Percentiles rank a stretch among this genome's conserved stretches.
These are phyloP conservation scores for Aspergillus ostianus DNA, from an alignment of 495 filamentous ascomycete genomes.

Conservation along the genomic window DNA sequence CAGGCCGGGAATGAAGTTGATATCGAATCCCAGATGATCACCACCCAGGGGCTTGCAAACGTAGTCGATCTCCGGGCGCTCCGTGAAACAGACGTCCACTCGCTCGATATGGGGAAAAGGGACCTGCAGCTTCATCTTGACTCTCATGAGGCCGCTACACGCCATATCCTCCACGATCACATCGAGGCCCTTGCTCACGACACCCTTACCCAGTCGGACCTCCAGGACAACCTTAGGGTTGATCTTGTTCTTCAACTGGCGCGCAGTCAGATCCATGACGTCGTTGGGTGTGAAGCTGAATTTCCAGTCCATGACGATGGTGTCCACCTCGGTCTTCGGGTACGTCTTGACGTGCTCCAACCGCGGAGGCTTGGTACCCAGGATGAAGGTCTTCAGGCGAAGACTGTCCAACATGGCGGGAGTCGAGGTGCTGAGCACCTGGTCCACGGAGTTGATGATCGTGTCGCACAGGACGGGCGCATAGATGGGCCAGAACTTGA, in stretches of 20 bases:
- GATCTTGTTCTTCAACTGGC: constrained; percentile 89
- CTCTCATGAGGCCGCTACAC: constrained; percentile 87
- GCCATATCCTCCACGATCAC: constrained; percentile 98
- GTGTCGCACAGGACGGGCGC: constrained; percentile 89
- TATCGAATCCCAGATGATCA: constrained; percentile 93
- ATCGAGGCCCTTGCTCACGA: constrained; percentile 94
- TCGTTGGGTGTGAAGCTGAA: constrained; percentile 99
- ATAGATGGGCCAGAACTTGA: constrained; percentile 99
- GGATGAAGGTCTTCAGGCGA: constrained; percentile 83
- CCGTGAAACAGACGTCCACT: constrained; percentile 86
- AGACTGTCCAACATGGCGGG: constrained; percentile 92
- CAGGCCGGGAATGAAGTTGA: constrained; percentile 96
- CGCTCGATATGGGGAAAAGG: constrained; percentile 93
- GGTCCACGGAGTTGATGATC: constrained; percentile 89
- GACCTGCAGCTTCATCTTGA: constrained; percentile 96
- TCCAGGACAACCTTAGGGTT: constrained; percentile 97
- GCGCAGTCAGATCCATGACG: constrained; percentile 81
- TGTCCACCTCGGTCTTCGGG: constrained; percentile 91
- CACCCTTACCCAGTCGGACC: constrained; percentile 87
- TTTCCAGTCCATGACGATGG: constrained; percentile 98
- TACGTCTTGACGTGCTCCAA: constrained; percentile 98
- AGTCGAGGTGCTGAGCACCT: constrained; percentile 87
- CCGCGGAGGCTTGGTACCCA: constrained; percentile 92
- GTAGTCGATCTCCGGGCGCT: constrained; percentile 79
- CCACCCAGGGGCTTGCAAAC: constrained; percentile 97